Evolutionary conservation across 176 grass and related monocot species (phyloP).

Genomic region (Phoenix roebelenii): DNA sequence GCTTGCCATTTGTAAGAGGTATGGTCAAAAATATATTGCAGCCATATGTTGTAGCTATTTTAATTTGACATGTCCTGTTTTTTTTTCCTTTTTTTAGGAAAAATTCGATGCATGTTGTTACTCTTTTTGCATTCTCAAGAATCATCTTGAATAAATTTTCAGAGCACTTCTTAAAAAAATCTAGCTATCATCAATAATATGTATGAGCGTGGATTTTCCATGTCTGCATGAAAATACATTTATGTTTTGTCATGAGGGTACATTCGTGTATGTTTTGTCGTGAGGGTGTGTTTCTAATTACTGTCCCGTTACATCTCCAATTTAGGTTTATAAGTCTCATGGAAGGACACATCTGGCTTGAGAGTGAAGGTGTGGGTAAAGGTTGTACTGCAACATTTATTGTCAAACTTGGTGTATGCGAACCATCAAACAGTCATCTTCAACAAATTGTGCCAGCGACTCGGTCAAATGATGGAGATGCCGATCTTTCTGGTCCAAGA

Average conservation of each 20-base stretch:
- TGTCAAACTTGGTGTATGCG: constrained; percentile 39
- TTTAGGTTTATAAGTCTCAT: constrained; percentile 56
- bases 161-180: too few relatives aligned
- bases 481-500: not conserved
- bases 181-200: too few relatives aligned
- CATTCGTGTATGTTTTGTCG: too few relatives aligned
- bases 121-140: too few relatives aligned
- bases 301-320: not conserved
- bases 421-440: constrained; percentile 24
- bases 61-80: not conserved
- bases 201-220: too few relatives aligned
- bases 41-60: not conserved
- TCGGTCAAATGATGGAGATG: constrained; percentile 7
- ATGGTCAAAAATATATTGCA: constrained; percentile 5
- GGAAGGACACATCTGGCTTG: constrained; percentile 64
- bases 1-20: constrained; percentile 80
- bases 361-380: constrained; percentile 51
- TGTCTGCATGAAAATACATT: too few relatives aligned
- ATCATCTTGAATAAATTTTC: too few relatives aligned
- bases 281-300: too few relatives aligned
- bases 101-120: too few relatives aligned
- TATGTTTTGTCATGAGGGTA: too few relatives aligned
- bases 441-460: constrained; percentile 11
- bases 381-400: constrained; percentile 47
- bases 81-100: not conserved